Base-by-base conservation (phyloP, 805 yeast genomes). In the Ogataea polymorpha region DNA sequence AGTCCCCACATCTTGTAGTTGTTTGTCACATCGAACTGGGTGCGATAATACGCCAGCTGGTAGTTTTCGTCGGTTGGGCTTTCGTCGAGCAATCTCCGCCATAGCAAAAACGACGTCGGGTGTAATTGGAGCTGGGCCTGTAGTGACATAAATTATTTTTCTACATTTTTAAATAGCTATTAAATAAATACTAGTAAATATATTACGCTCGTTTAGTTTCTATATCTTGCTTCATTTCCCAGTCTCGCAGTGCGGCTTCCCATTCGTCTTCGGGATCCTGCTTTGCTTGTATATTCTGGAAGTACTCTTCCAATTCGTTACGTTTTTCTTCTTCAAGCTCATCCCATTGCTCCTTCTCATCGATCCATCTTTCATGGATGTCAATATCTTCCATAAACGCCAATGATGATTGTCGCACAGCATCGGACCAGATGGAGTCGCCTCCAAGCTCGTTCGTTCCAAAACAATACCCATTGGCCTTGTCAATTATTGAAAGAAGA, bases 381-480 rank as follows among this genome's bases (percentile, higher is more conserved):
- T 90, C 96, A 6, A 78, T 67, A 12, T 74, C 76, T 34, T 68
- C 79, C 32, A 72, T 61, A 33, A 71, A 62, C 9, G 86, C 80
- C 50, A 58, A 39, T 28, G 90, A 82, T 3, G 66, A 61, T 39
- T 86, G 87, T 49, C 98, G 72, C 0, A 91, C 76, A 0, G 96
- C 96, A 53, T 91, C 96, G n/a, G 89, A 86, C 99, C 99, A 93
- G 2, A 93, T 80, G 0, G 91, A 78, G 58, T 93, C 99, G n/a
- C 98, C 99, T 2, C 97, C 96, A 6, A 91, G 72, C 53, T 93
- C 99, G 23, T 89, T 86, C 1, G 90, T 71, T 0, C 99, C 99
- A 67, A 87, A 88, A 51, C 86, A 75, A 59, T 93, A 93, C 0
- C 99, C 99, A 53, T 83, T 86, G 2, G 97, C 91, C 58, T 86